Base-by-base conservation (phyloP, 192 early-diverging fungal genomes). In the Umbelopsis sp. region DNA sequence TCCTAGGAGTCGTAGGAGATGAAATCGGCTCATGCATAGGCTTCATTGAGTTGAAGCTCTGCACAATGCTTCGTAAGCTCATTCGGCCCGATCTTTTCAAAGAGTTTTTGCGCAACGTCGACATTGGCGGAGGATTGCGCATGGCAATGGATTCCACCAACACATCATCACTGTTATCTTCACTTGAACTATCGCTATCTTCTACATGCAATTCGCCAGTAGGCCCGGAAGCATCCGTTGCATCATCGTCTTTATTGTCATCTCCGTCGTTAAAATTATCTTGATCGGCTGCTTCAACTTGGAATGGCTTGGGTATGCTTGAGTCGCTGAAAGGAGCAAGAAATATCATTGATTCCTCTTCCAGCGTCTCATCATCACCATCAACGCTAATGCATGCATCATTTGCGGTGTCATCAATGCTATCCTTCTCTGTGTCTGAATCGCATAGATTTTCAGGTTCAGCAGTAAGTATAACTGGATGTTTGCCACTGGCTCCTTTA, bases 141-240 rank as follows among this genome's bases (percentile, higher is more conserved):
- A 49, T 49, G 12, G 45, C 47, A 35, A 68, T 68, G 27, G 45
- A 46, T n/a, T 49, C 16, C 15, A 49, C 16, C 10, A 68, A 20
- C 11, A 21, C 46, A 13, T 68, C 66, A 5, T 68, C 66, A 2
- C 48, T 67, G 55, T 74, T 74, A 41, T 68, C 72, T 49, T 74
- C 72, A 49, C 72, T 74, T 41, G 72, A 68, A 12, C 65, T 65
- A 37, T 64, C 47, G 33, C 30, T 35, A 50, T 71, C 70, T 0
- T 71, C 70, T 21, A 46, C 44, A 35, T 45, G 20, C 7, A 35
- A 49, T 13, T 20, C 22, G 16, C 16, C 25, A 13, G 45, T 21
- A 4, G 66, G 16, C 5, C 11, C 22, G 3, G 30, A 35, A 13
- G 21, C 1, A 11, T 68, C 30, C 5, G 66, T 46, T 2, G 48